Evolutionary conservation across 805 yeast genomes (phyloP).

Genomic region (Candida awuae): DNA sequence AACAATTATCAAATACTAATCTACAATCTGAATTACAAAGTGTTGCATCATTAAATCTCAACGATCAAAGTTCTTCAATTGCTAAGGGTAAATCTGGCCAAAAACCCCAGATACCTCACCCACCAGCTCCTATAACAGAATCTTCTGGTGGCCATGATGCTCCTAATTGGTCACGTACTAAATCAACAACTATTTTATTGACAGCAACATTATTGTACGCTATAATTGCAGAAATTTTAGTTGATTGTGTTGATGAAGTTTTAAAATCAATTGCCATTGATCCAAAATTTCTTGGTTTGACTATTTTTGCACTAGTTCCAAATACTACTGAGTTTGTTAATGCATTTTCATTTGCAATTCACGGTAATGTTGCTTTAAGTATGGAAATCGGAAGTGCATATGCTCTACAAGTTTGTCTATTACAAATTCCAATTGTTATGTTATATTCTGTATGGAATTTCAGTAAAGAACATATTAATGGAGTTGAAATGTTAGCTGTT

Average conservation of each 20-base stretch:
- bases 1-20: slow-evolving; percentile 2
- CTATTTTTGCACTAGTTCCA: slow-evolving; percentile 93
- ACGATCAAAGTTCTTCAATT: slow-evolving; percentile 6
- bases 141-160: slow-evolving; percentile 81
- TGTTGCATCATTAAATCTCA: slow-evolving; percentile 21
- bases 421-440: slow-evolving; percentile 89
- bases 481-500: neutral
- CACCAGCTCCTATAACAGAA: slow-evolving; percentile 14
- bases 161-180: slow-evolving; percentile 89
- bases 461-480: slow-evolving; percentile 3
- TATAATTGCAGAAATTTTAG: slow-evolving; percentile 86
- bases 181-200: slow-evolving; percentile 73
- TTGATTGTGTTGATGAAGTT: slow-evolving; percentile 86
- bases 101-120: slow-evolving; percentile 9
- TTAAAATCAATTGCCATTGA: slow-evolving; percentile 69
- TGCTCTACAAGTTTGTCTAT: slow-evolving; percentile 87
- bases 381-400: slow-evolving; percentile 98
- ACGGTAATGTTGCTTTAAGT: slow-evolving; percentile 92
- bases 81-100: slow-evolving; percentile 2
- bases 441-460: slow-evolving; percentile 53
- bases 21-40: slow-evolving; percentile 18
- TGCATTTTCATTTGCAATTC: slow-evolving; percentile 92
- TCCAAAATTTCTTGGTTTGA: slow-evolving; percentile 86
- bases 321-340: slow-evolving; percentile 94
- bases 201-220: slow-evolving; percentile 86